Evolutionary conservation across 805 yeast genomes (phyloP), one percentile per base, ranked within the genome.

Genomic region (Candida krabiensis): DNA sequence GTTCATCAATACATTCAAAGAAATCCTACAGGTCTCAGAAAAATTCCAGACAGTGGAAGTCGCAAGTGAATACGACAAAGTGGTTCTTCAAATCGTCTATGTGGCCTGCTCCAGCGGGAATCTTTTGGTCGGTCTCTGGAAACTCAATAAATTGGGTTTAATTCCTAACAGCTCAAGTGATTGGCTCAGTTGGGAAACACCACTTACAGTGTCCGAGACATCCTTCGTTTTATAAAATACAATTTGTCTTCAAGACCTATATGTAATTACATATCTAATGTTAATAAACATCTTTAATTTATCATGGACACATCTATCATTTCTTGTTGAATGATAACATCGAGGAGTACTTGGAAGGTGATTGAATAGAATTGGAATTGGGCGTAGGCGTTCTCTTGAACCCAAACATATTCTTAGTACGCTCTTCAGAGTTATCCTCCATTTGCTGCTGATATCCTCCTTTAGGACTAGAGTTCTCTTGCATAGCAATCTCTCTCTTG

Each of bases 151-250:
- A 16, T 86, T 91, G 96, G 98, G 97, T 0, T 67, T 91, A 47
- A 79, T 91, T 42, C 99, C 99, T 16, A 86, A 84, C 51, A 83
- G 80, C 25, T 73, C 73, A 31, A 83, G 95, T 48, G 99, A 91
- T 58, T 93, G 98, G 98, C 65, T 91, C 13, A 80, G 88, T 5
- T 90, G 95, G 90, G 95, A 89, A 56, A 52, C 49, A 2, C 66
- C 70, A 5, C 49, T 69, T 3, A 42, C 37, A 4, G 61, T 63
- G 13, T 13, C 32, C 4, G 55, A 58, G 21, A 38, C 27, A 8
- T 34, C 63, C 63, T 67, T 61, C 59, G 30, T 41, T 39, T 26
- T 35, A 37, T 28, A 37, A 13, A 22, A 4, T 29, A 41, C 38
- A 30, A 33, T 23, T 21, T 28, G 38, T 19, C 38, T n/a, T 18